Evolutionary conservation across 306 rosid species (phyloP).

Genomic region (Begonia peltatifolia): DNA sequence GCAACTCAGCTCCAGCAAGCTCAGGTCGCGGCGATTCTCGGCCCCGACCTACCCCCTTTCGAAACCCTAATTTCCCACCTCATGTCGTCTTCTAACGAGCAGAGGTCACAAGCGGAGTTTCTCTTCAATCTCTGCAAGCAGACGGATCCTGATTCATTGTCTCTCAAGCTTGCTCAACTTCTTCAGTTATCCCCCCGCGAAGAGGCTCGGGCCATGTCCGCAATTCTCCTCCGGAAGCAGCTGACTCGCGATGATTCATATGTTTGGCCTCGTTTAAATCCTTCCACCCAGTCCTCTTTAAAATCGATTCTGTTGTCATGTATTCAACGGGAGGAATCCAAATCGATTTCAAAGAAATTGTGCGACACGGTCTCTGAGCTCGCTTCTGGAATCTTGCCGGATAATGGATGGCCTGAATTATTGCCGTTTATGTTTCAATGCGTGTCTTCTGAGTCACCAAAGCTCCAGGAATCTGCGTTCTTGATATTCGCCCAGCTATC

Average conservation of each 20-base stretch:
- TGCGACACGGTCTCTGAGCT: slow-evolving; percentile 92
- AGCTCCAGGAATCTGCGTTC: slow-evolving; percentile 77
- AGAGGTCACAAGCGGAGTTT: slow-evolving; percentile 71
- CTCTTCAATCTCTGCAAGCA: slow-evolving; percentile 92
- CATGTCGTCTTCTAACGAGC: slow-evolving; percentile 83
- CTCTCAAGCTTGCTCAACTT: slow-evolving; percentile 72
- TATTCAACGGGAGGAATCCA: slow-evolving; percentile 54
- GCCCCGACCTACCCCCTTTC: slow-evolving; percentile 65
- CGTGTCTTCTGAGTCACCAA: slow-evolving; percentile 67
- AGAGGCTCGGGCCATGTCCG: slow-evolving; percentile 93
- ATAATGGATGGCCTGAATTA: slow-evolving; percentile 79
- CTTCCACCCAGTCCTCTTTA: slow-evolving; percentile 47
- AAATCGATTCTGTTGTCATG: slow-evolving; percentile 63
- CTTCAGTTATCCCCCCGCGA: slow-evolving; percentile 56
- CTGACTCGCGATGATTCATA: slow-evolving; percentile 85
- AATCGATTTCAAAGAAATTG: slow-evolving; percentile 69
- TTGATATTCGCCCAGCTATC: slow-evolving; percentile 83
- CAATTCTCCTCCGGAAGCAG: slow-evolving; percentile 88
- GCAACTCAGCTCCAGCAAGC: slow-evolving; percentile 78
- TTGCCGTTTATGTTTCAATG: slow-evolving; percentile 86
- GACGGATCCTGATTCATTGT: slow-evolving; percentile 71
- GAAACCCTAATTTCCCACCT: slow-evolving; percentile 83
- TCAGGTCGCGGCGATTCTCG: slow-evolving; percentile 71
- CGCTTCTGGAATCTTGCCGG: slow-evolving; percentile 83
- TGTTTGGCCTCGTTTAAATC: slow-evolving; percentile 70